phyloP scores from a whole-genome alignment of 2,329 filamentous ascomycete species.

The Hymenoscyphus scutula region DNA sequence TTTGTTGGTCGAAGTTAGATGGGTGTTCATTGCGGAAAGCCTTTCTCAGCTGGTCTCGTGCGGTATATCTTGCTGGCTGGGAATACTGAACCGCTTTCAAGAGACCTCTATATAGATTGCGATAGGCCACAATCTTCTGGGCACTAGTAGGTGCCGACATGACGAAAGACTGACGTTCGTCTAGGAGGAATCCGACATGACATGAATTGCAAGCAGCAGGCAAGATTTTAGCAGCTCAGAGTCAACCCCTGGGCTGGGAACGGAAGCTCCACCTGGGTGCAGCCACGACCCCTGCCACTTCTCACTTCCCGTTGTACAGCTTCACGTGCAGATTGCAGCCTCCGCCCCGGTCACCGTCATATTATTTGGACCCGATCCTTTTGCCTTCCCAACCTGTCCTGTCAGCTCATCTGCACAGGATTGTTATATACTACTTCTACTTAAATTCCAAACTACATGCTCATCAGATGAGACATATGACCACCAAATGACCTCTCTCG shows the following conservation, averaged over 20 bases:
- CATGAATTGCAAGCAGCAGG: not conserved
- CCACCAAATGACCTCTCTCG: slow-evolving; percentile 57
- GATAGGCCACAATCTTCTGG: slow-evolving; percentile 63
- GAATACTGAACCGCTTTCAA: slow-evolving; percentile 72
- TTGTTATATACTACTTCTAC: not conserved
- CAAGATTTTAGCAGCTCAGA: not conserved
- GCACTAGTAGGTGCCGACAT: slow-evolving; percentile 22
- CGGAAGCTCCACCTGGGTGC: not conserved
- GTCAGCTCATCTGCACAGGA: slow-evolving; percentile 5
- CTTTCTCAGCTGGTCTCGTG: slow-evolving; percentile 56
- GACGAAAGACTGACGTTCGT: not conserved
- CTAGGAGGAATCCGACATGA: not conserved
- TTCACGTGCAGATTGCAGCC: slow-evolving; percentile 6
- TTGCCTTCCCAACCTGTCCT: not conserved
- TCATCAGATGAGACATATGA: slow-evolving; percentile 20
- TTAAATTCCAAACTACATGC: not conserved
- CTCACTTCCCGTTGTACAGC: not conserved
- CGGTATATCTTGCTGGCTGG: slow-evolving; percentile 62
- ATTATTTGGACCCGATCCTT: not conserved
- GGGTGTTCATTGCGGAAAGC: slow-evolving; percentile 54
- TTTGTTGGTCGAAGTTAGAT: slow-evolving; percentile 47
- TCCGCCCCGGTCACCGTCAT: slow-evolving; percentile 4
- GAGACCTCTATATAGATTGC: slow-evolving; percentile 63
- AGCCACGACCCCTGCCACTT: not conserved
- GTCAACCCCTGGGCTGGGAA: not conserved